Evolutionary conservation across 108 stramenopile species (phyloP).

Genomic region (Fragilariopsis cylindrus): DNA sequence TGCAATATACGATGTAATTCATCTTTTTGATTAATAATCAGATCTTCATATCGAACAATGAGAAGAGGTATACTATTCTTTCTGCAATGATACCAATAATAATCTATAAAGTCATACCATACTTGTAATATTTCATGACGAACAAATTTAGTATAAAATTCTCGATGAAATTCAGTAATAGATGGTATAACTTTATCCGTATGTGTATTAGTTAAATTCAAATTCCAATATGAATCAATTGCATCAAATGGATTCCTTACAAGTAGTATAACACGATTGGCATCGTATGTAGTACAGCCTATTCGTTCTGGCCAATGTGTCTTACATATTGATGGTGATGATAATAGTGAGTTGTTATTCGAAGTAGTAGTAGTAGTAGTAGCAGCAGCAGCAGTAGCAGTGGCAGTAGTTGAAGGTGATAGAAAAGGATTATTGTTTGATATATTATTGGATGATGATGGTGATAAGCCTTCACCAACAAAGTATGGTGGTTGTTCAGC

Average conservation of each 20-base stretch:
- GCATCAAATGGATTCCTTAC: constrained; percentile 98
- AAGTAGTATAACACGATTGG: constrained; percentile 68
- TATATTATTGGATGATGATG: constrained; percentile 20
- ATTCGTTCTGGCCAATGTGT: constrained; percentile 95
- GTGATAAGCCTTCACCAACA: constrained; percentile 83
- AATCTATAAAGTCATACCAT: constrained; percentile 69
- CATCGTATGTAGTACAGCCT: constrained; percentile 55
- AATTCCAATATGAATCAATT: constrained; percentile 93
- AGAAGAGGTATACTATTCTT: constrained; percentile 40
- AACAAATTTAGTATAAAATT: constrained; percentile 62
- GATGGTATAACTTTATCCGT: constrained; percentile 77
- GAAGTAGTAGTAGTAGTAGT: background rate
- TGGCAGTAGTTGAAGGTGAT: background rate
- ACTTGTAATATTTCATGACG: constrained; percentile 68
- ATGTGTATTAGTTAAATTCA: constrained; percentile 94
- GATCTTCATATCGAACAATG: constrained; percentile 80
- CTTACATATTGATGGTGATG: constrained; percentile 58
- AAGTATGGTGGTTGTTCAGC: constrained; percentile 58
- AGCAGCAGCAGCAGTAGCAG: background rate
- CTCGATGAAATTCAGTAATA: constrained; percentile 57
- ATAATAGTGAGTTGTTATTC: background rate
- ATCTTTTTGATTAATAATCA: constrained; percentile 49
- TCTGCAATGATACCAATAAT: constrained; percentile 51
- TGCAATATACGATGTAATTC: constrained; percentile 51
- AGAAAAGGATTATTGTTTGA: constrained; percentile 1